A percentile compares a stretch with the other conserved stretches of the same genome.
Conservation (phyloP, 345 rosid species). For the Acer yangbiense region DNA sequence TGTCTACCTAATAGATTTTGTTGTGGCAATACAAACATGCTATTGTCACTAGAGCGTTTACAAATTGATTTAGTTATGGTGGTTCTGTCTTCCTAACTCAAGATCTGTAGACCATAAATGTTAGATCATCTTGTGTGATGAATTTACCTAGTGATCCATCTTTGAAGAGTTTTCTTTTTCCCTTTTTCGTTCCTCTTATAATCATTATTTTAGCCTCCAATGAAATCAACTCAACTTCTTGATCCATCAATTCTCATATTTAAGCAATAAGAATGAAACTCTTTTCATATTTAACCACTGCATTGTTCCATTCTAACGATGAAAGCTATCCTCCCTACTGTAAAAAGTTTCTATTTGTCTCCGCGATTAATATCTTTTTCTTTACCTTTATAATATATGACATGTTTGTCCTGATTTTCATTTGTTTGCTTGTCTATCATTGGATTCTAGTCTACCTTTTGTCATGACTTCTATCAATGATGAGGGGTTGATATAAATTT, state of each 20-base stretch:
- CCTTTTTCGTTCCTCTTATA: neutral
- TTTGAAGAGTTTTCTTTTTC: neutral
- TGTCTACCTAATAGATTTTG: neutral
- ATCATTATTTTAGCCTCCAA: neutral
- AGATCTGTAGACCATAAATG: neutral
- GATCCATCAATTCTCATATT: neutral
- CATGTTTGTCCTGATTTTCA: neutral
- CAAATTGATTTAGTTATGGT: neutral
- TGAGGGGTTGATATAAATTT: neutral
- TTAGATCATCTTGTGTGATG: constrained; percentile 1
- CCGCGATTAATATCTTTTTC: neutral
- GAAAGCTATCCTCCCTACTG: neutral
- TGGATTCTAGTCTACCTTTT: neutral
- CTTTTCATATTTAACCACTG: neutral
- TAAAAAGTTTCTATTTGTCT: neutral
- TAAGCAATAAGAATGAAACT: neutral
- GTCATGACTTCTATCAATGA: neutral
- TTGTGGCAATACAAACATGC: neutral
- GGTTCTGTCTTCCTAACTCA: neutral
- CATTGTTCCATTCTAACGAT: neutral
- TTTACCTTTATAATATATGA: neutral
- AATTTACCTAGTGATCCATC: neutral
- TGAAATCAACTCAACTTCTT: neutral
- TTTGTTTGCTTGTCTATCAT: neutral
- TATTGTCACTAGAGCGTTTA: neutral